A percentile compares a stretch with the other conserved stretches of the same genome.
phyloP scores from a whole-genome alignment of 2,329 filamentous ascomycete genomes.

The Sporothrix brasiliensis region DNA sequence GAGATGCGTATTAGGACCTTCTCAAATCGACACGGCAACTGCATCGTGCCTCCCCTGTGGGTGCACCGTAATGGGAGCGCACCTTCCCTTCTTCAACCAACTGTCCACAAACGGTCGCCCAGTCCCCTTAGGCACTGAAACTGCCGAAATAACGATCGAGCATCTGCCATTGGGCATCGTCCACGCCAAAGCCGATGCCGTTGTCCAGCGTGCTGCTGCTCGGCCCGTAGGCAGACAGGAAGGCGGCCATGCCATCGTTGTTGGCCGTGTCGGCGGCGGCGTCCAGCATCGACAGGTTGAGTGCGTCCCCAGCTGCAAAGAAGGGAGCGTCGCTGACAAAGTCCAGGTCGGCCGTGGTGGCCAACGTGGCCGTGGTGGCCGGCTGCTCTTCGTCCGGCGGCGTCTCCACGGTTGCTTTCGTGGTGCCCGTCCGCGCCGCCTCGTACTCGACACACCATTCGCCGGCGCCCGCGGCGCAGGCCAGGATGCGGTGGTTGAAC shows the following conservation, averaged over 20 bases:
- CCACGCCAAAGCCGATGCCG: neutral
- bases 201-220: too few relatives aligned
- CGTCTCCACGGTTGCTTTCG: neutral
- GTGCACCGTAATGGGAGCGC: too few relatives aligned
- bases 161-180: slow-evolving; percentile 24
- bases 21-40: neutral
- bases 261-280: too few relatives aligned
- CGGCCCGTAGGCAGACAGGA: neutral
- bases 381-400: neutral
- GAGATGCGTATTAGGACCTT: too few relatives aligned
- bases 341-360: neutral
- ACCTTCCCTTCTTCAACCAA: too few relatives aligned
- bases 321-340: neutral
- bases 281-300: neutral
- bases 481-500: slow-evolving; percentile 18
- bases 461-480: neutral
- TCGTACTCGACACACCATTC: slow-evolving; percentile 12
- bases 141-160: neutral
- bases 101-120: too few relatives aligned
- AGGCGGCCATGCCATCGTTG: slow-evolving; percentile 4
- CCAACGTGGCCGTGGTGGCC: neutral
- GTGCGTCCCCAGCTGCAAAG: neutral
- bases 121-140: neutral
- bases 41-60: neutral
- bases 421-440: neutral